Percentiles rank a stretch among this genome's conserved stretches.
These are phyloP conservation scores for Galerina marginata DNA, from an alignment of 768 basidiomycete genomes.

Conservation along the genomic window DNA sequence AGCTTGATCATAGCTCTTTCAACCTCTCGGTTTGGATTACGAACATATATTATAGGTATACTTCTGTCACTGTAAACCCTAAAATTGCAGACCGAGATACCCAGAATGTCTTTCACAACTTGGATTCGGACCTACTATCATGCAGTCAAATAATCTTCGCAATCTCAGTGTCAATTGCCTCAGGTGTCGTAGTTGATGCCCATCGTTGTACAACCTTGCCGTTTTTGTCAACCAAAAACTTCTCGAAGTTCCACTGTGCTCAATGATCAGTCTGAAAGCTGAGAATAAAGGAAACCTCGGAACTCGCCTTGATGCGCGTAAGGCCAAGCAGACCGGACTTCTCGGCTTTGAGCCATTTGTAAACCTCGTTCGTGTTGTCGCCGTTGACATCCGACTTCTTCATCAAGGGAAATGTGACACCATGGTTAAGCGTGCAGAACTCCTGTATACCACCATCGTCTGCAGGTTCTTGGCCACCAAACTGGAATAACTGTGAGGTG, in stretches of 20 bases:
- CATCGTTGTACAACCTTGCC: conserved; percentile 78
- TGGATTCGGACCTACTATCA: neutral
- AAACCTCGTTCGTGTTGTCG: conserved; percentile 80
- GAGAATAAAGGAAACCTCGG: neutral
- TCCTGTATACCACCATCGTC: conserved; percentile 73
- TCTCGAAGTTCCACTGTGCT: conserved; percentile 87
- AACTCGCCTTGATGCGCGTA: conserved; percentile 72
- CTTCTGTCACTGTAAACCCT: neutral
- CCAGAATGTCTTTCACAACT: neutral
- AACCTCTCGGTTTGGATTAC: neutral
- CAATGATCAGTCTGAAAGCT: conserved; percentile 2
- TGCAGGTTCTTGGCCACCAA: conserved; percentile 87
- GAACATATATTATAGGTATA: neutral
- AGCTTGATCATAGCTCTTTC: neutral
- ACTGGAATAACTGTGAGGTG: conserved; percentile 45
- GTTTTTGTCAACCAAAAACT: conserved; percentile 82
- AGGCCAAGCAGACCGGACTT: conserved; percentile 77
- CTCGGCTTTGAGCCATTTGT: conserved; percentile 82
- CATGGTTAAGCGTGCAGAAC: conserved; percentile 84
- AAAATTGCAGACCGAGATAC: no score
- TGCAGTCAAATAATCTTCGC: conserved; percentile 58
- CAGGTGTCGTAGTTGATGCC: conserved; percentile 77
- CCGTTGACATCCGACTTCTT: conserved; percentile 96
- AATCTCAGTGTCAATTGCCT: conserved; percentile 64
- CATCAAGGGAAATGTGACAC: conserved; percentile 90